phyloP scores from a whole-genome alignment of 2,329 filamentous ascomycete genomes.

The Penicillium sp. region DNA sequence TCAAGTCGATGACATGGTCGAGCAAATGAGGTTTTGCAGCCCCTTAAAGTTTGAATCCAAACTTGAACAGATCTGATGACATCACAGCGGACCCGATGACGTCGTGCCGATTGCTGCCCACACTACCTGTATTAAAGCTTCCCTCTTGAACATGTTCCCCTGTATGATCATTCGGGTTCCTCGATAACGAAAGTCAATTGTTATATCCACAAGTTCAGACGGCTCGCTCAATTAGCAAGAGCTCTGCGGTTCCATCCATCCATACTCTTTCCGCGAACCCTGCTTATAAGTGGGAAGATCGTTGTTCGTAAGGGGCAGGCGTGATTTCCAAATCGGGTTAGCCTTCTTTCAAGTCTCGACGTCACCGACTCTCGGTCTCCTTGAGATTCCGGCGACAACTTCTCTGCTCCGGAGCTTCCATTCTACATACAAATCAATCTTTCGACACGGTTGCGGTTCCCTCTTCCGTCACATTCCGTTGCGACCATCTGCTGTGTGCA shows the following conservation, averaged over 20 bases:
- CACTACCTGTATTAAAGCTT: constrained; percentile 3
- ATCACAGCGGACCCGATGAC: constrained; percentile 28
- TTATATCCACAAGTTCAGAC: neutral
- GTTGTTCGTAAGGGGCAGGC: constrained; percentile 10
- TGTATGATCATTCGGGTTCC: constrained; percentile 11
- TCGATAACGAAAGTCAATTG: constrained; percentile 10
- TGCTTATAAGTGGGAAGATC: neutral
- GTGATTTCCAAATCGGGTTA: constrained; percentile 23
- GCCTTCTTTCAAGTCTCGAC: constrained; percentile 25
- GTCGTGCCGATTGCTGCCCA: constrained; percentile 20
- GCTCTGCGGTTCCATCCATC: neutral
- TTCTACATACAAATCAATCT: neutral
- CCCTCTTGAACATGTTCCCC: neutral
- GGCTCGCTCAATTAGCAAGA: constrained; percentile 4
- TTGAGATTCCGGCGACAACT: neutral
- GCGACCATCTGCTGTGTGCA: constrained; percentile 11
- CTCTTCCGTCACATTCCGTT: constrained; percentile 36
- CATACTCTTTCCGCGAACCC: neutral
- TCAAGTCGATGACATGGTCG: constrained; percentile 10
- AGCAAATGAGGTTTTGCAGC: neutral
- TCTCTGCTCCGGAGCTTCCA: neutral
- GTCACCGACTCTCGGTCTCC: constrained; percentile 25
- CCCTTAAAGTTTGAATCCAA: neutral
- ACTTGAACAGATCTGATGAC: constrained; percentile 22
- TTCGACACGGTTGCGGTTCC: constrained; percentile 25